Conservation (phyloP, 352 stramenopile species). For the Aphanomyces stellatus region DNA sequence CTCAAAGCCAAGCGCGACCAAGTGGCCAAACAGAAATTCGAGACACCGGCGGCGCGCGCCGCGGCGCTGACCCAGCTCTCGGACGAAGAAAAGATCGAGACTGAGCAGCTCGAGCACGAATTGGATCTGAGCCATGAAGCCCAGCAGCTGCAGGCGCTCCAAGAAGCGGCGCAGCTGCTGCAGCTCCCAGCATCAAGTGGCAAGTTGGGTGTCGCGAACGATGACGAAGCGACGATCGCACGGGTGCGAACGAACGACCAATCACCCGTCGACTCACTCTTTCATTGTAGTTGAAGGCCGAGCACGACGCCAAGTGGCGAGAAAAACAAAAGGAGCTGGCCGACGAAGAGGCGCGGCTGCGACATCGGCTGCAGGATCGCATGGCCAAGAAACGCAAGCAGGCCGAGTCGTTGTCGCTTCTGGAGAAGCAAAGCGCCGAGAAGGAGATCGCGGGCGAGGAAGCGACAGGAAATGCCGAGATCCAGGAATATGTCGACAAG, state of each 20-base stretch:
- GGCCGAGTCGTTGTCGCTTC: slow-evolving; percentile 26
- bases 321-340: background rate
- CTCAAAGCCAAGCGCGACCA: slow-evolving; percentile 11
- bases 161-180: background rate
- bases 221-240: slow-evolving; percentile 11
- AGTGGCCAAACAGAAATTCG: background rate
- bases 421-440: slow-evolving; percentile 34
- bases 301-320: slow-evolving; percentile 8
- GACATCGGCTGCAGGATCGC: background rate
- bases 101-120: background rate
- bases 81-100: background rate
- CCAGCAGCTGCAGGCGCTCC: background rate
- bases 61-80: background rate
- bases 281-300: background rate
- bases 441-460: slow-evolving; percentile 28
- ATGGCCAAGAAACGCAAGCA: slow-evolving; percentile 6
- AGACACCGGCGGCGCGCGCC: background rate
- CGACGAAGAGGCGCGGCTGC: slow-evolving; percentile 5
- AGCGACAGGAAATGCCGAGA: slow-evolving; percentile 8
- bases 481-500: background rate
- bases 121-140: background rate
- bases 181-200: background rate
- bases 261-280: background rate
- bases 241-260: background rate
- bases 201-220: background rate